phyloP scores from a whole-genome alignment of 2,329 filamentous ascomycete species.

The Geosmithia flava region DNA sequence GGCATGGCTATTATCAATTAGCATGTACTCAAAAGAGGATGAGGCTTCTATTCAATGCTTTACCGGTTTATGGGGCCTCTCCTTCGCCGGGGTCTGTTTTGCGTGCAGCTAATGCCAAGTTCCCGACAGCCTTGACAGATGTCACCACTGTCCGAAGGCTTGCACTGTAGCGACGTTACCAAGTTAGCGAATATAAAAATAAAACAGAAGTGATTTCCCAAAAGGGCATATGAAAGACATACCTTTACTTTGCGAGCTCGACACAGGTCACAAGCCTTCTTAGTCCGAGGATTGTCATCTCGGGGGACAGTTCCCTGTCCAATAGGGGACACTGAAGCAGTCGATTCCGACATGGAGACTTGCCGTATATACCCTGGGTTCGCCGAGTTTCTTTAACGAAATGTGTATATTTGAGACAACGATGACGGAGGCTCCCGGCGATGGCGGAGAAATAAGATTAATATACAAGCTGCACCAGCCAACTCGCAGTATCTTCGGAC shows the following conservation, averaged over 20 bases:
- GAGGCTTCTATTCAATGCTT: not conserved
- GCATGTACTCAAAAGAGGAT: not conserved
- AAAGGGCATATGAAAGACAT: conserved; percentile 1
- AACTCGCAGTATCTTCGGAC: not conserved
- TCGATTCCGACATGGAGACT: not conserved
- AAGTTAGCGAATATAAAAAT: too few species aligned
- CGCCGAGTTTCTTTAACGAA: too few species aligned
- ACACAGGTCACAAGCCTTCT: conserved; percentile 17
- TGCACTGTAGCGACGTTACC: conserved; percentile 8
- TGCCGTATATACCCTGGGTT: too few species aligned
- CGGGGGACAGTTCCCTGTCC: not conserved
- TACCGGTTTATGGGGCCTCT: conserved; percentile 14
- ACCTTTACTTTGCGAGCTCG: conserved; percentile 15
- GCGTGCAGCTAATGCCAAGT: conserved; percentile 13
- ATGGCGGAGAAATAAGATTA: not conserved
- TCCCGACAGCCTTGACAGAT: conserved; percentile 11
- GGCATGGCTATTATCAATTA: not conserved
- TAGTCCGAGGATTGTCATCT: conserved; percentile 4
- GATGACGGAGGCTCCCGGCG: not conserved
- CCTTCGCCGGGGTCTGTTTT: conserved; percentile 11
- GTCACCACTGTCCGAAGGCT: conserved; percentile 3
- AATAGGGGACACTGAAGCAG: not conserved
- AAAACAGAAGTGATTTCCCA: too few species aligned
- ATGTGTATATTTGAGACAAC: too few species aligned
- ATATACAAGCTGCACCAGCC: not conserved